Percentiles rank a stretch among this genome's conserved stretches.
Conservation (phyloP, 306 rosid species). For the Parietaria judaica region DNA sequence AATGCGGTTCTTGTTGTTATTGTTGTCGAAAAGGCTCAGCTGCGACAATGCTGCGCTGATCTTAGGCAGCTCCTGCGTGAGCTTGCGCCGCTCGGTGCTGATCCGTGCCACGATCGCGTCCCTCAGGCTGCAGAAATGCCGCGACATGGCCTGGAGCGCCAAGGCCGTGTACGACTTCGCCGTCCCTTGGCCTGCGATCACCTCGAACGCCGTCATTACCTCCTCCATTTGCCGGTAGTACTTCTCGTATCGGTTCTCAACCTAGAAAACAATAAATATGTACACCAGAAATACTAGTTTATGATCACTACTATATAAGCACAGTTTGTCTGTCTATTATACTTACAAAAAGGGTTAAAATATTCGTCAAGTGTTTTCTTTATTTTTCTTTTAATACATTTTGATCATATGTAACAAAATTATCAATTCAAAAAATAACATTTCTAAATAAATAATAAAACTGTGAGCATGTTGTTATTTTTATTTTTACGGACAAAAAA, state of each 20-base stretch:
- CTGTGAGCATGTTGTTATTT: too few relatives aligned
- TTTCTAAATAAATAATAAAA: too few relatives aligned
- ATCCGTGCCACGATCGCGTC: slow-evolving; percentile 54
- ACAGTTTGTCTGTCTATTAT: too few relatives aligned
- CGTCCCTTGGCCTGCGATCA: slow-evolving; percentile 61
- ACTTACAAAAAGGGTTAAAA: too few relatives aligned
- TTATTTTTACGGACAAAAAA: too few relatives aligned
- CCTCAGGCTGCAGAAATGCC: slow-evolving; percentile 70
- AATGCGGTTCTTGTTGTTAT: slow-evolving; percentile 16
- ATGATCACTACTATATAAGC: neutral
- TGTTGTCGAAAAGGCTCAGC: slow-evolving; percentile 50
- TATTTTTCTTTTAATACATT: too few relatives aligned
- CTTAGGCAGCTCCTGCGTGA: slow-evolving; percentile 53
- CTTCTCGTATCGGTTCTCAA: slow-evolving; percentile 59
- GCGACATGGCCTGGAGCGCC: slow-evolving; percentile 82
- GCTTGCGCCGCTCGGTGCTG: slow-evolving; percentile 43
- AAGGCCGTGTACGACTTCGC: slow-evolving; percentile 68
- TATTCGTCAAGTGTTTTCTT: too few relatives aligned
- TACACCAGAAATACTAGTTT: neutral
- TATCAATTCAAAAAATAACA: too few relatives aligned
- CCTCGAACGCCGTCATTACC: slow-evolving; percentile 52
- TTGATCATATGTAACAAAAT: too few relatives aligned
- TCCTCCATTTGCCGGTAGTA: slow-evolving; percentile 77
- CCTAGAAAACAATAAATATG: slow-evolving; percentile 22
- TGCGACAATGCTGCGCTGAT: slow-evolving; percentile 47